Conservation (phyloP, 192 early-diverging fungal genomes). For the Pilaira anomala region DNA sequence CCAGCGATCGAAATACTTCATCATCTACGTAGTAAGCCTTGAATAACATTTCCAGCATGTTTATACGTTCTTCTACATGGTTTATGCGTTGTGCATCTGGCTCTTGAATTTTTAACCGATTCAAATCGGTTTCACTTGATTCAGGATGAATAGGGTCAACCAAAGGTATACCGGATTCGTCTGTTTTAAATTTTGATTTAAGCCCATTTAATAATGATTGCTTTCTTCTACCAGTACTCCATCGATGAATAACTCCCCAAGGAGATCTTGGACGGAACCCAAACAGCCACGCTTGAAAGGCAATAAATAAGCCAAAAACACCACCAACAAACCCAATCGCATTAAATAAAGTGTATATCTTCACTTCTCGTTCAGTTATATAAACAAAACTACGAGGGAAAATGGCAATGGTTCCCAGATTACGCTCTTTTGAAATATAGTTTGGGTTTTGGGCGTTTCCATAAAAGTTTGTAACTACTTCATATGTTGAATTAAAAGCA, state of each 20-base stretch:
- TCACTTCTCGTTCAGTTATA: conserved; percentile 17
- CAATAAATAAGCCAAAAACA: conserved; percentile 24
- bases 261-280: conserved; percentile 31
- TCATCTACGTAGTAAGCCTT: conserved; percentile 29
- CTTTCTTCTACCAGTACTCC: conserved; percentile 30
- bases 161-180: conserved; percentile 18
- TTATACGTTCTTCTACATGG: conserved; percentile 22
- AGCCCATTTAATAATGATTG: conserved; percentile 19
- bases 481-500: conserved; percentile 23
- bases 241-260: conserved; percentile 36
- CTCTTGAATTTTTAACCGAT: not conserved
- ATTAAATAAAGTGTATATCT: conserved; percentile 25
- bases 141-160: conserved; percentile 21
- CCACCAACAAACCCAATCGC: conserved; percentile 34
- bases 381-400: conserved; percentile 12
- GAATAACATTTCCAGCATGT: conserved; percentile 19
- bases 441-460: conserved; percentile 8
- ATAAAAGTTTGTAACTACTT: conserved; percentile 23
- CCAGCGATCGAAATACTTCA: conserved; percentile 23
- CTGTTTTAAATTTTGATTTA: conserved; percentile 11
- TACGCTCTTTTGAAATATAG: not conserved
- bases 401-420: conserved; percentile 18
- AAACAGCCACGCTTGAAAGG: conserved; percentile 31
- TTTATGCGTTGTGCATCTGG: conserved; percentile 19
- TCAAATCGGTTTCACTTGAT: not conserved